Evolutionary conservation across 225 moss, liverwort and hornwort genomes (phyloP), one percentile per base, ranked within the genome.

Genomic region (Physcomitrellopsis africana): DNA sequence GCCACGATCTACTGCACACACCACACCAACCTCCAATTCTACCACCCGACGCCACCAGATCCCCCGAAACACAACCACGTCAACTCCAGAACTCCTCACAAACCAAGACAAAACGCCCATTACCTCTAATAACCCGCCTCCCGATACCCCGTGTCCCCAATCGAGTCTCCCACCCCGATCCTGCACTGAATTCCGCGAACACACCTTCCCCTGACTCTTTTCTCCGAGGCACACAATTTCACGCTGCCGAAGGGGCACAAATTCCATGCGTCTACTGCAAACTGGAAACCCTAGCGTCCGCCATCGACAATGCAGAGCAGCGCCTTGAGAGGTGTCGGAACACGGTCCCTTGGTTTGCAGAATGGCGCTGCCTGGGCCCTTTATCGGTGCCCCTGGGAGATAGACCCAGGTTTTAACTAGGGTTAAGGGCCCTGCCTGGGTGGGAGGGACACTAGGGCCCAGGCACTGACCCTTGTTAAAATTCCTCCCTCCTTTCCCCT

Each of bases 351-450:
- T 59, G 29, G 71, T 56, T 13, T 49, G 54, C 46, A 37, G 32
- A 37, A 17, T 26, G 16, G 7, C 32, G 48, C 41, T 46, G 71
- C 23, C 76, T 82, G 69, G 73, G 72, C 62, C 73, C 87, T 87
- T 84, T 87, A 82, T 84, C 74, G 63, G 74, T n/a, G 67, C 77
- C 76, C 73, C 67, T 75, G 77, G 77, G 67, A 2, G 7, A 74
- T 82, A 87, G 84, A 81, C 87, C 87, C 84, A 86, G 77, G 78
- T 74, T 69, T 59, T 73, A 71, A 78, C 84, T 76, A 79, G 66
- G 79, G 83, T 81, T 84, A 57, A 37, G 32, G 69, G 5, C 7
- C 32, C 4, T 4, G 32, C 5, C 7, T 2, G 29, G 4, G 29
- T 2, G 69, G 80, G 64, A 19, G 29, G 29, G 29, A 2, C 29